A percentile compares a stretch with the other conserved stretches of the same genome.
phyloP scores from a whole-genome alignment of 2,329 filamentous ascomycete species.

The Hymenoscyphus infarciens region DNA sequence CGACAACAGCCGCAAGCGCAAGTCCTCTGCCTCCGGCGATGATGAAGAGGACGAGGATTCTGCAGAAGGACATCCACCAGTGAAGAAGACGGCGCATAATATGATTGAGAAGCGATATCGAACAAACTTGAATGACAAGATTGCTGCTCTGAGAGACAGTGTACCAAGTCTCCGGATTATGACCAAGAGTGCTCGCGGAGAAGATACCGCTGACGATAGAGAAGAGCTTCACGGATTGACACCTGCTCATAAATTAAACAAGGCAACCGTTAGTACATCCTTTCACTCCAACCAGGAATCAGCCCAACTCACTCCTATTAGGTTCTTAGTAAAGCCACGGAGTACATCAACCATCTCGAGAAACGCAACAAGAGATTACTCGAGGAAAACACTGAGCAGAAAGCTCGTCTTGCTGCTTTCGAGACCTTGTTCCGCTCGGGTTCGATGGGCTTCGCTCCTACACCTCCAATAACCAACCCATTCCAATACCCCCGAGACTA shows the following conservation, averaged over 20 bases:
- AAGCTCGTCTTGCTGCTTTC: conserved; percentile 70
- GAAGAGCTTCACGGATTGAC: conserved; percentile 80
- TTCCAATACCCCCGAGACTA: conserved; percentile 33
- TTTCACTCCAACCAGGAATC: background rate
- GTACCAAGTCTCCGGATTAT: conserved; percentile 86
- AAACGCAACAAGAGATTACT: conserved; percentile 79
- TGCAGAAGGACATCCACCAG: conserved; percentile 52
- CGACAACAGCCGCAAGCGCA: conserved; percentile 60
- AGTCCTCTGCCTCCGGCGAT: conserved; percentile 58
- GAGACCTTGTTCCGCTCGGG: conserved; percentile 77
- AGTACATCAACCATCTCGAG: conserved; percentile 92
- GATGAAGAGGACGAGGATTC: conserved; percentile 60
- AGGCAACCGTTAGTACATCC: conserved; percentile 67
- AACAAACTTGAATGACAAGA: conserved; percentile 96
- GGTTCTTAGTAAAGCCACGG: conserved; percentile 86
- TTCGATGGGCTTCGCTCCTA: conserved; percentile 58
- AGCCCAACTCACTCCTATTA: conserved; percentile 7
- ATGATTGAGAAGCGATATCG: conserved; percentile 98
- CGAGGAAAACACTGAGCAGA: conserved; percentile 78
- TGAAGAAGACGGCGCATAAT: conserved; percentile 94
- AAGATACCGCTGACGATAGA: conserved; percentile 68
- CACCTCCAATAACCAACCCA: conserved; percentile 44
- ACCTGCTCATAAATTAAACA: conserved; percentile 91
- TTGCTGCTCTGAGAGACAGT: conserved; percentile 84
- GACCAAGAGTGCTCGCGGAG: conserved; percentile 66